phyloP scores from a whole-genome alignment of 331 rosid species.

The Saraca asoca region DNA sequence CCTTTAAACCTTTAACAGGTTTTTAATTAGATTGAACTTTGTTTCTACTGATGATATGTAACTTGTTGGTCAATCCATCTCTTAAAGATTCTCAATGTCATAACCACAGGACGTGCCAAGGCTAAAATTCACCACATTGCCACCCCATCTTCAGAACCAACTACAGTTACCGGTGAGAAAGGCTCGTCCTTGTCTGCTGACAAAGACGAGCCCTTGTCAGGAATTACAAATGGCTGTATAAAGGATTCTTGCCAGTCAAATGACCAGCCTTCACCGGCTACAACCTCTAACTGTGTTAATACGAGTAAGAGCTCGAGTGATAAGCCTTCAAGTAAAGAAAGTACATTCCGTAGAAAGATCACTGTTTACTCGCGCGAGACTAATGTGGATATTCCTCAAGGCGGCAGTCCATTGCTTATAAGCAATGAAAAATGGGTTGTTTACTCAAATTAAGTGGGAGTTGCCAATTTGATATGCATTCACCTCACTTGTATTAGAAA shows the following conservation, averaged over 20 bases:
- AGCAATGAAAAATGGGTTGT: conserved; percentile 70
- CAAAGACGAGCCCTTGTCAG: conserved; percentile 32
- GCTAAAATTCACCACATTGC: conserved; percentile 16
- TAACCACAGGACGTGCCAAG: conserved; percentile 16
- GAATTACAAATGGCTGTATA: conserved; percentile 19
- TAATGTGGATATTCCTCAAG: conserved; percentile 43
- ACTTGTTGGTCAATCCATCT: conserved; percentile 15
- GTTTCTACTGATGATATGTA: neutral
- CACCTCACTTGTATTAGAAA: too few species aligned
- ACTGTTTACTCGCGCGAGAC: conserved; percentile 48
- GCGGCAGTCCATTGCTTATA: conserved; percentile 42
- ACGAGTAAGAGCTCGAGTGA: conserved; percentile 17
- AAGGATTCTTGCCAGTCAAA: conserved; percentile 15
- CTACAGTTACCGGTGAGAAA: conserved; percentile 31
- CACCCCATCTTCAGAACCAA: conserved; percentile 33
- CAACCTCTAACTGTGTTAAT: conserved; percentile 21
- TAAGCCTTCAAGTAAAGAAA: conserved; percentile 33
- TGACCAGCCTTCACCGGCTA: conserved; percentile 21
- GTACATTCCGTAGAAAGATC: conserved; percentile 31
- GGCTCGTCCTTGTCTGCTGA: conserved; percentile 27
- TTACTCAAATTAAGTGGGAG: conserved; percentile 40
- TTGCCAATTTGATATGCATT: neutral
- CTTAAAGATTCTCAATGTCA: neutral
- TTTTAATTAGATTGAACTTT: neutral
- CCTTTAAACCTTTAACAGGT: neutral